Conservation (phyloP, 371 early-diverging fungal genomes). For the Mucor lusitanicus region DNA sequence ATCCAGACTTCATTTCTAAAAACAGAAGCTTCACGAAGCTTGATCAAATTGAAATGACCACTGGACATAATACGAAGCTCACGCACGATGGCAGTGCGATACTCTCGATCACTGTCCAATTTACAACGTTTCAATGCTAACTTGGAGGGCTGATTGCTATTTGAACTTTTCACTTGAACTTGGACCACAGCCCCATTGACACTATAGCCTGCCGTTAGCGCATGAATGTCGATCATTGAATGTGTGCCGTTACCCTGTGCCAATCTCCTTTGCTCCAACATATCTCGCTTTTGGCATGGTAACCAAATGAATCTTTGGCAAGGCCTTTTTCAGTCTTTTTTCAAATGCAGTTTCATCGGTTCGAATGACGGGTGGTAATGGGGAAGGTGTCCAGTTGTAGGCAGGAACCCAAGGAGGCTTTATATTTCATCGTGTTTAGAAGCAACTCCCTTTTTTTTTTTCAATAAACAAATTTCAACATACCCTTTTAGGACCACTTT, state of each 20-base stretch:
- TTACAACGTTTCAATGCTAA: slow-evolving; percentile 49
- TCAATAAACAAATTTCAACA: not conserved
- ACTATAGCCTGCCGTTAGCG: not conserved
- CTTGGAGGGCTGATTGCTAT: not conserved
- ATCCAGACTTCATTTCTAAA: slow-evolving; percentile 49
- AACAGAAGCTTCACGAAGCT: slow-evolving; percentile 38
- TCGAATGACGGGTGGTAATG: slow-evolving; percentile 21
- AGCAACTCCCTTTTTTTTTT: not conserved
- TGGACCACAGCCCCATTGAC: slow-evolving; percentile 38
- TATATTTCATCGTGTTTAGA: not conserved
- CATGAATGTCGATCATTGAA: not conserved
- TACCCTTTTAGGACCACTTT: slow-evolving; percentile 22
- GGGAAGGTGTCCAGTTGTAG: slow-evolving; percentile 19
- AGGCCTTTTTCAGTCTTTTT: slow-evolving; percentile 22
- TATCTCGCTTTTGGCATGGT: slow-evolving; percentile 18
- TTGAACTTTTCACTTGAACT: slow-evolving; percentile 11
- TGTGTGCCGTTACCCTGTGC: slow-evolving; percentile 20
- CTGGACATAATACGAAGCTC: slow-evolving; percentile 51
- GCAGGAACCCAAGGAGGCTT: slow-evolving; percentile 35
- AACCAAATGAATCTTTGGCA: slow-evolving; percentile 21
- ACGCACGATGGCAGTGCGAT: slow-evolving; percentile 45
- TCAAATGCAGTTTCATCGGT: slow-evolving; percentile 26
- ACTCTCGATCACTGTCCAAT: slow-evolving; percentile 42
- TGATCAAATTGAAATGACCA: slow-evolving; percentile 46
- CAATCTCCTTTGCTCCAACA: slow-evolving; percentile 24